Evolutionary conservation across 441 rosid species (phyloP), one percentile per base, ranked within the genome.

Genomic region (Jatropha multifida): DNA sequence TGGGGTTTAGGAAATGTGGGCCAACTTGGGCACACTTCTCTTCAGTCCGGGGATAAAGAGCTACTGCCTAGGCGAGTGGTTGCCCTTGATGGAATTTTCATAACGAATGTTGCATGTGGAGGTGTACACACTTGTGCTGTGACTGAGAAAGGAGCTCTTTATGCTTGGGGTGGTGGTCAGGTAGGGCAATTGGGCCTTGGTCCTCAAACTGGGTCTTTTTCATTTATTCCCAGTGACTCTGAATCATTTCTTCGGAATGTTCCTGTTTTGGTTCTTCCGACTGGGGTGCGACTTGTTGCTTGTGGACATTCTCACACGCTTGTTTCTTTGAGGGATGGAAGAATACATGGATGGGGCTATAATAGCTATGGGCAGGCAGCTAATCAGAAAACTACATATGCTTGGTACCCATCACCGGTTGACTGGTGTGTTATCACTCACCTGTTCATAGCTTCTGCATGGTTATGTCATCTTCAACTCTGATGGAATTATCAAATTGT

Each of bases 321-420:
- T 49, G 80, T 89, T 74, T 86, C 80, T 78, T 72, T 85, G 83
- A 88, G 63, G 79, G 99, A 96, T 79, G 98, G 96, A 72, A 84
- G 87, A 77, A 92, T 94, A 51, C 88, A 89, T 54, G 99, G 98
- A 68, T 96, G 97, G 98, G 98, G 98, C 77, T 96, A 92, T 82
- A 96, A 96, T 77, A 84, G 92, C 82, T 94, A 96, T 77, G 99
- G 99, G 44, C 98, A 94, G 88, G 99, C 96, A 49, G 96, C 98
- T 41, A 96, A 91, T 80, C 87, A 91, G 85, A 92, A 94, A 71
- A 88, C 96, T 27, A 87, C 88, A 18, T 92, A 90, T 79, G 97
- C 98, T 73, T 94, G 99, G 97, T 92, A 87, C 84, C 98, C 98
- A 0, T 96, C 99, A 58, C 97, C 99, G 58, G 88, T 96, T 81